phyloP scores from a whole-genome alignment of 2,329 filamentous ascomycete species.

The Aureobasidium vineae region DNA sequence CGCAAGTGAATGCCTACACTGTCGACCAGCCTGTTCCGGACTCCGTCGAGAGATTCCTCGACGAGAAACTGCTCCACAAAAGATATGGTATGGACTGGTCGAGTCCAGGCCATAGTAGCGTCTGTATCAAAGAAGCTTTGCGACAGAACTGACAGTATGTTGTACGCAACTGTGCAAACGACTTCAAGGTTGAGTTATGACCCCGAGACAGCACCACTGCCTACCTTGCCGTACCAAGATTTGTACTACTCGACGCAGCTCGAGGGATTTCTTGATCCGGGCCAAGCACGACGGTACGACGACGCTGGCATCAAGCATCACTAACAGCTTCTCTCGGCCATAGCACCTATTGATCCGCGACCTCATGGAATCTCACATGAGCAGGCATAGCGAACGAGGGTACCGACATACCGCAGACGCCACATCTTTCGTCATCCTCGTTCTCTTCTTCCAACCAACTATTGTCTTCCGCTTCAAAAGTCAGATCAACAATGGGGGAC shows the following conservation, averaged over 20 bases:
- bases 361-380: conserved; percentile 54
- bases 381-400: conserved; percentile 59
- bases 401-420: conserved; percentile 53
- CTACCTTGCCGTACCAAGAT: neutral
- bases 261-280: neutral
- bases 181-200: neutral
- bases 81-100: neutral
- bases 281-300: neutral
- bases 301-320: neutral
- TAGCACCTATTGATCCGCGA: neutral
- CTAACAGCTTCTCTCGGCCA: neutral
- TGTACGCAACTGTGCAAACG: neutral
- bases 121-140: neutral
- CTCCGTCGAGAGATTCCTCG: neutral
- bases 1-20: neutral
- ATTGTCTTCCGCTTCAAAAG: neutral
- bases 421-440: conserved; percentile 43
- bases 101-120: neutral
- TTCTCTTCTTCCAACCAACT: conserved; percentile 14
- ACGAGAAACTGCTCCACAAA: neutral
- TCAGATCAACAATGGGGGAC: neutral
- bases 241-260: neutral
- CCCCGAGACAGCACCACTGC: neutral
- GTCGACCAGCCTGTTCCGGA: conserved; percentile 2
- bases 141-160: neutral